Conservation (phyloP, 1,284 basidiomycete genomes). For the Cryptococcus hybrid region DNA sequence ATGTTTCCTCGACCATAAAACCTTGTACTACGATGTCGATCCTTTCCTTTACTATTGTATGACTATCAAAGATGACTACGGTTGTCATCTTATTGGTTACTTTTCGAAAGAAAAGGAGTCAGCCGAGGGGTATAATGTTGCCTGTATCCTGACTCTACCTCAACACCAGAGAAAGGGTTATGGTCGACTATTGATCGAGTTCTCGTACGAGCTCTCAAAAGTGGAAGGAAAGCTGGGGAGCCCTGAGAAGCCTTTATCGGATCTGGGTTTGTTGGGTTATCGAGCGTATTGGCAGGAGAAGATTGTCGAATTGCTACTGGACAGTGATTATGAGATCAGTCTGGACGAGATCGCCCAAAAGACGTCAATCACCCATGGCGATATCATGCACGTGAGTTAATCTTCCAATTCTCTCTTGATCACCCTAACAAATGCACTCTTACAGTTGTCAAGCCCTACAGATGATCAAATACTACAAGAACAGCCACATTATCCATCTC, state of each 20-base stretch:
- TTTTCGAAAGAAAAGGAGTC: slow-evolving; percentile 99
- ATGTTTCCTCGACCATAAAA: slow-evolving; percentile 99
- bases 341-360: slow-evolving; percentile 97
- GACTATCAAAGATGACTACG: slow-evolving; percentile 85
- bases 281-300: slow-evolving; percentile 97
- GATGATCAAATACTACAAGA: slow-evolving; percentile 95
- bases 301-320: slow-evolving; percentile 86
- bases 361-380: slow-evolving; percentile 94
- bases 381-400: slow-evolving; percentile 91
- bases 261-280: slow-evolving; percentile 90
- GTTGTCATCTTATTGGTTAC: slow-evolving; percentile 95
- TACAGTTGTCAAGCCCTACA: slow-evolving; percentile 85
- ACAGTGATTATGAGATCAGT: slow-evolving; percentile 68
- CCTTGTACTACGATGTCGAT: slow-evolving; percentile 98
- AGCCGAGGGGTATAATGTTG: slow-evolving; percentile 97
- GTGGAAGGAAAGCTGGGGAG: slow-evolving; percentile 93
- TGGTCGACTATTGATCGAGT: slow-evolving; percentile 94
- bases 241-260: slow-evolving; percentile 96
- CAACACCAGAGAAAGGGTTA: slow-evolving; percentile 97
- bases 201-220: slow-evolving; percentile 97
- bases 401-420: background rate
- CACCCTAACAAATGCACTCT: background rate
- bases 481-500: slow-evolving; percentile 89
- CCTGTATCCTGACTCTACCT: slow-evolving; percentile 96
- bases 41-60: slow-evolving; percentile 99